Base-by-base conservation (phyloP, 441 rosid genomes). In the Lepidium campestre region DNA sequence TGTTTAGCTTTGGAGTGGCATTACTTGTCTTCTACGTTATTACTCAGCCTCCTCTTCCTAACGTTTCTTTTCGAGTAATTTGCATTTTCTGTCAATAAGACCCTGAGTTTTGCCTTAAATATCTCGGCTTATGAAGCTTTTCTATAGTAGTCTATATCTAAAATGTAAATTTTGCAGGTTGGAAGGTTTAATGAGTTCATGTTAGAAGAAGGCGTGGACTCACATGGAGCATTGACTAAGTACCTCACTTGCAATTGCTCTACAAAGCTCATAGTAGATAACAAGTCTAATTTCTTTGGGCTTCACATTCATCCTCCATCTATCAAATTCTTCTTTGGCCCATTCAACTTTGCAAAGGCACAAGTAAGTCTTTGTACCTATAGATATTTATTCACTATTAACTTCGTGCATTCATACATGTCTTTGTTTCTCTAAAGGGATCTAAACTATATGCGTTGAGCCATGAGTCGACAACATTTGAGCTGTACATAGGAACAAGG, bases 161-260 rank as follows among this genome's bases (percentile, higher is more conserved):
- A 48, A 63, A 11, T 47, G 29, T 49, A 23, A 40, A 14, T 39
- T 29, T 46, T 41, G 73, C 82, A 92, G 98, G 69, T 85, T 47
- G 84, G 62, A 18, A 76, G 85, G 63, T 57, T 90, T 36, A 57
- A 74, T 11, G 57, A 79, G 50, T 92, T 89, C 41, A 76, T 55
- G 56, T 75, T 92, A 45, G 91, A 80, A 10, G 96, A 88, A 83
- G 97, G 97, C 37, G 85, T 89, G 47, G 98, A 90, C 68, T 57
- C 75, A 20, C 77, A 78, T 18, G 98, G 98, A 22, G 87, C 84
- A 4, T 31, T 85, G 2, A 86, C 98, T 19, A 85, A 83, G 75
- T 79, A 90, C 41, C 84, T 92, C 57, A 84, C 82, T 57, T 83
- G 81, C 83, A 92, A 90, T 68, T 82, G 78, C 46, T 81, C 97